phyloP scores from a whole-genome alignment of 2,329 filamentous ascomycete genomes.

The Fusarium marasasianum region DNA sequence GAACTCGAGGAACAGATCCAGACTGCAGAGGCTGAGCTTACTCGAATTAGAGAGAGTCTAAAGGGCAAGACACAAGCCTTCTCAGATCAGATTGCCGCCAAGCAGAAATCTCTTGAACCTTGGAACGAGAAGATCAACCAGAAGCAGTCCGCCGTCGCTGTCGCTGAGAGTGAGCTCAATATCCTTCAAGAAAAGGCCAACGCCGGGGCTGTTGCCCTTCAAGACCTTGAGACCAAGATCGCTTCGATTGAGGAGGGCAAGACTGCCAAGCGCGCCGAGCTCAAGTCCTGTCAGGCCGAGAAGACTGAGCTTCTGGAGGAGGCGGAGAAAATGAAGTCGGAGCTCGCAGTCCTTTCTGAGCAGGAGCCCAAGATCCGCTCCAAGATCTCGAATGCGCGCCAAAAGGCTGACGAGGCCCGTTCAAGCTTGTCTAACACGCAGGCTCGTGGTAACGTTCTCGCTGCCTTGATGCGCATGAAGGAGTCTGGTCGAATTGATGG shows the following conservation, averaged over 20 bases:
- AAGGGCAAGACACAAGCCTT: constrained; percentile 97
- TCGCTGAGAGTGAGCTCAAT: constrained; percentile 92
- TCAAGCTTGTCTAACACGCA: constrained; percentile 90
- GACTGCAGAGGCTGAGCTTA: constrained; percentile 82
- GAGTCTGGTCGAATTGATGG: constrained; percentile 97
- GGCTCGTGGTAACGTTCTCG: constrained; percentile 90
- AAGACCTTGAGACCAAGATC: constrained; percentile 86
- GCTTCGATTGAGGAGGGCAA: constrained; percentile 76
- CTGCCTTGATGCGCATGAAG: constrained; percentile 91
- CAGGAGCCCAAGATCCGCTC: constrained; percentile 85
- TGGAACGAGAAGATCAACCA: constrained; percentile 98
- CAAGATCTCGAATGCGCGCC: constrained; percentile 87
- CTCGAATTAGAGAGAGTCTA: constrained; percentile 82
- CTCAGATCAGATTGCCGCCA: constrained; percentile 89
- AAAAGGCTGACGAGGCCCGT: constrained; percentile 95
- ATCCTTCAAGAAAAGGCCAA: constrained; percentile 92
- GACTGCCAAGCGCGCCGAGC: constrained; percentile 74
- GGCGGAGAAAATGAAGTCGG: constrained; percentile 73
- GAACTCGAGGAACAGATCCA: constrained; percentile 80
- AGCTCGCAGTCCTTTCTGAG: constrained; percentile 75
- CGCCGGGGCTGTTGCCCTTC: constrained; percentile 82
- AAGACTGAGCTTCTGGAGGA: constrained; percentile 80
- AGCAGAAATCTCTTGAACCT: constrained; percentile 93
- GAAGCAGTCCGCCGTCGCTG: constrained; percentile 92
- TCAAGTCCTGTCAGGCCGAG: constrained; percentile 79